These are phyloP conservation scores for Pueraria montana DNA, from an alignment of 306 rosid species.

Conservation along the genomic window DNA sequence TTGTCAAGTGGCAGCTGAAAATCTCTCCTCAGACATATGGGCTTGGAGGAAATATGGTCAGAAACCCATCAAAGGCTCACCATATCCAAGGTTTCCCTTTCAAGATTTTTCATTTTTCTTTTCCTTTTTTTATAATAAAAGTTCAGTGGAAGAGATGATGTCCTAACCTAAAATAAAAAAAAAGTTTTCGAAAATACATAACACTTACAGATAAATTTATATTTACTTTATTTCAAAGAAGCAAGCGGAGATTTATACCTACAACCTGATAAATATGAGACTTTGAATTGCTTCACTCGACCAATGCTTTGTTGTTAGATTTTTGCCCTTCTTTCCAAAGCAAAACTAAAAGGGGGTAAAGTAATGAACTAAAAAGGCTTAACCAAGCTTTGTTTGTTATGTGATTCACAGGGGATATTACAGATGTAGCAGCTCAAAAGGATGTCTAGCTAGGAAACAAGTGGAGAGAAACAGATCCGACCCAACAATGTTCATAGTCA, in stretches of 20 bases:
- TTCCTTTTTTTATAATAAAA: background rate
- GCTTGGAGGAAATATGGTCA: constrained; percentile 99
- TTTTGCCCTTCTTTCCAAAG: background rate
- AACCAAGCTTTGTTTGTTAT: constrained; percentile 31
- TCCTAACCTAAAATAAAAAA: background rate
- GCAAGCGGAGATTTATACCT: background rate
- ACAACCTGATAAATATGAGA: background rate
- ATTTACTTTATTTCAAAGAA: background rate
- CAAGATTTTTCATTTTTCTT: background rate
- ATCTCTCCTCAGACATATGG: constrained; percentile 91
- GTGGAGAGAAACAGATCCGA: constrained; percentile 92
- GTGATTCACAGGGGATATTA: constrained; percentile 82
- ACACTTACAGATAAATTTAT: background rate
- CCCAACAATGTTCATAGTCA: constrained; percentile 91
- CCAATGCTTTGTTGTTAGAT: background rate
- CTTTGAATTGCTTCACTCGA: background rate
- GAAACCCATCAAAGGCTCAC: constrained; percentile 98
- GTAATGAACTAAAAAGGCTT: background rate
- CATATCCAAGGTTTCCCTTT: constrained; percentile 87
- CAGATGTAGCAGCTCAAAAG: constrained; percentile 96
- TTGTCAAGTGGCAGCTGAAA: constrained; percentile 86
- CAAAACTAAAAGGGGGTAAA: background rate
- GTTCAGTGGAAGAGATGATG: background rate
- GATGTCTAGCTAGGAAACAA: constrained; percentile 95
- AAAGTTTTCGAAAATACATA: background rate